Conservation (phyloP, 352 stramenopile genomes). For the Pythium brachiatum region DNA sequence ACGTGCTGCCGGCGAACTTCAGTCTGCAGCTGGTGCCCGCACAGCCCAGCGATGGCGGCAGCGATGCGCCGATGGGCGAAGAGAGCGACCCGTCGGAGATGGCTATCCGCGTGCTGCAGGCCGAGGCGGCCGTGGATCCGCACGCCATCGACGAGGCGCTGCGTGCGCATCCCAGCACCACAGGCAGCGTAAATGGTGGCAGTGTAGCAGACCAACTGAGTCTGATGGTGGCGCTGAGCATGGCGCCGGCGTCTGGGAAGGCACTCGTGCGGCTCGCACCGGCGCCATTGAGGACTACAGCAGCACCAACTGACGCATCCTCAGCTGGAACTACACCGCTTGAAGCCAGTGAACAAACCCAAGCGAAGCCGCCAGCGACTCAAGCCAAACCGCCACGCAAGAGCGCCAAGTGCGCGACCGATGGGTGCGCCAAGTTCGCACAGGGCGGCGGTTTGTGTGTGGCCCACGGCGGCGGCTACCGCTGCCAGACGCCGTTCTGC, state of each 20-base stretch:
- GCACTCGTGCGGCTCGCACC: slow-evolving; percentile 6
- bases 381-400: neutral
- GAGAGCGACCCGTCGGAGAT: slow-evolving; percentile 17
- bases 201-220: neutral
- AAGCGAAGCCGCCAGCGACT: neutral
- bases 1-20: slow-evolving; percentile 48
- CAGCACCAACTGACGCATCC: too few relatives aligned
- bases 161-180: slow-evolving; percentile 7
- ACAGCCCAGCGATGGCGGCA: slow-evolving; percentile 20
- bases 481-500: slow-evolving; percentile 72
- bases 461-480: slow-evolving; percentile 59
- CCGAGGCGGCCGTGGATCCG: slow-evolving; percentile 21
- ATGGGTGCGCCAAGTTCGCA: slow-evolving; percentile 52
- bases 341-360: neutral
- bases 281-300: too few relatives aligned
- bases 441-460: slow-evolving; percentile 69
- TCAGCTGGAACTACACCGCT: neutral
- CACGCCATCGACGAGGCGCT: slow-evolving; percentile 27
- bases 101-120: slow-evolving; percentile 27
- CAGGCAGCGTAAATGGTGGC: neutral
- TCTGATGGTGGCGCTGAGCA: slow-evolving; percentile 12
- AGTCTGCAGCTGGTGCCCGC: slow-evolving; percentile 36
- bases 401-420: slow-evolving; percentile 38
- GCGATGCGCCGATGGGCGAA: neutral
- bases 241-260: neutral